Base-by-base conservation (phyloP, 2,329 filamentous ascomycete genomes). In the Fusarium pseudonygamai region DNA sequence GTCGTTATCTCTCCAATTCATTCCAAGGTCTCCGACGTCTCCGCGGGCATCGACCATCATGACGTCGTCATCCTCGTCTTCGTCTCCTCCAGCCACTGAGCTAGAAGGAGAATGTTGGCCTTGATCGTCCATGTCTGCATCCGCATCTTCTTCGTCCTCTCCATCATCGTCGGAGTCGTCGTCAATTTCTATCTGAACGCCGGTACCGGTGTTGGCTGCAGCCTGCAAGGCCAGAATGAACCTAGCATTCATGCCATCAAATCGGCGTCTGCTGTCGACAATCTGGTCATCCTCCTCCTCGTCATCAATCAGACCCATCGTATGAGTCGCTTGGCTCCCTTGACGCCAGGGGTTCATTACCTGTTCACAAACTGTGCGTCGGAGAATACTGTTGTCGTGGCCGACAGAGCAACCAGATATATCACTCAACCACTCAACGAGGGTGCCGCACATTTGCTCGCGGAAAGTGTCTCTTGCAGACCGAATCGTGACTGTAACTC, bases 371-470 rank as follows among this genome's bases (percentile, higher is more conserved):
- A 99, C 90, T 12, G 93, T 91, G 58, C 90, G 91, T 42, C 95
- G 90, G 47, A 99, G 85, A 24, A 98, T 90, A 67, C 93, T 87
- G 70, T 91, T 89, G 78, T 99, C 94, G 37, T 90, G 86, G 4
- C 94, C 94, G 52, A 97, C 93, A 60, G 91, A 93, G 82, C 95
- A 98, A 36, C 95, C 95, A 13, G 95, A 90, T 77, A 99, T 97
- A 81, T 99, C 97, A 59, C 92, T 89, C 26, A 99, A 88, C 97
- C 97, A 99, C 77, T 98, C 95, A 60, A 99, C 93, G 69, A 99
- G 96, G 22, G 95, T 94, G n/a, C 93, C 95, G 77, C 95, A 98
- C 97, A 99, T 99, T 80, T 98, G 93, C 80, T 99, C 96, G 67
- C 96, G 90, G 83, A 98, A 99, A 0, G 95, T 98, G 82, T 99